Evolutionary conservation across 2,329 filamentous ascomycete genomes (phyloP), one percentile per base, ranked within the genome.

Genomic region (Capronia epimyces): DNA sequence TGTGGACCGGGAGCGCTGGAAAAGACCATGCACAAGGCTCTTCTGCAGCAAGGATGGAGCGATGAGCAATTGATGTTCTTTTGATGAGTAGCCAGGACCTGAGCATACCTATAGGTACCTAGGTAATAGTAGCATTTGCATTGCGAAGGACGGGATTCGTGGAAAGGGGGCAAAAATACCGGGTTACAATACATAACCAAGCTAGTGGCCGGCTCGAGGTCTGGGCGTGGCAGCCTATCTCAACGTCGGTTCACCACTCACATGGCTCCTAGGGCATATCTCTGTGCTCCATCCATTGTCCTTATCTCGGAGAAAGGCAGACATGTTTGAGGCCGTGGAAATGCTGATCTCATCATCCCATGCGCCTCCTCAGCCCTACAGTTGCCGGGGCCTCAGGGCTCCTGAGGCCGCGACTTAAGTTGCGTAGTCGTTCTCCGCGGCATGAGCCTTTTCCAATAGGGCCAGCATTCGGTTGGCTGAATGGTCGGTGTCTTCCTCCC

Each of bases 1-100:
- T 95, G 89, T 69, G 89, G 89, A 1, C 89, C 89, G 0, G 80
- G 77, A 59, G 70, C 83, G 2, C 73, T 95, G 72, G 88, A 94
- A 69, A 83, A 81, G 62, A 80, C 75, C 50, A 81, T 80, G 3
- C 76, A 77, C 57, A 65, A 71, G 40, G 77, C 79, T 21, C 65
- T 86, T 61, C 64, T 75, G 47, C 75, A 73, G 10, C 71, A 84
- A 66, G 87, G 87, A 0, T 94, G 87, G 86, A 72, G 66, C 7
- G 83, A 88, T 55, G 78, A 83, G 12, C 81, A 90, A 64, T 62
- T 93, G 59, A 65, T 90, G 59, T 88, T 91, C 68, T 94, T 93
- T 64, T 93, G 48, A 55, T 55, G 24, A 21, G 5, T 16, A 31
- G 22, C 12, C 20, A n/a, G 22, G 18, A 9, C 22, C 12, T 34